Conservation (phyloP, 2,329 filamentous ascomycete genomes). For the Chaetomiaceae sp. region DNA sequence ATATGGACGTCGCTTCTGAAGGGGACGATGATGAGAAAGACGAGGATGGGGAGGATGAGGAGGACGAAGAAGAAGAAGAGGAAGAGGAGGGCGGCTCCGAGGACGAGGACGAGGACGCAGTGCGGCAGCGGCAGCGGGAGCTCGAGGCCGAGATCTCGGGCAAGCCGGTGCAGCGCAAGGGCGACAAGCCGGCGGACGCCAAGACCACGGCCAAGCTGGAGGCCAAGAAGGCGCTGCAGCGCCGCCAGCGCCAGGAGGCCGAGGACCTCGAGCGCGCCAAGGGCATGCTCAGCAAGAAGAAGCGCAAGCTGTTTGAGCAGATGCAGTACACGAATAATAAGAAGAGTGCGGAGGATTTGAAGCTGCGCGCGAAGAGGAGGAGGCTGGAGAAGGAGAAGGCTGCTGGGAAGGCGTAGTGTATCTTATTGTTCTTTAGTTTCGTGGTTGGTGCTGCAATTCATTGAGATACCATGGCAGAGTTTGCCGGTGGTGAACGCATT, state of each 20-base stretch:
- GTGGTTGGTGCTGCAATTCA: neutral
- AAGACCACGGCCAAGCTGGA: constrained; percentile 62
- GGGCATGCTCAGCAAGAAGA: constrained; percentile 98
- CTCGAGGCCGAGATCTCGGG: constrained; percentile 88
- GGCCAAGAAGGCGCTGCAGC: constrained; percentile 60
- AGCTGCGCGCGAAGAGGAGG: constrained; percentile 80
- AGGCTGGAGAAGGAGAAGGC: constrained; percentile 65
- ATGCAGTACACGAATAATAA: constrained; percentile 95
- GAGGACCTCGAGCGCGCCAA: constrained; percentile 90
- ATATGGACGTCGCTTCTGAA: constrained; percentile 35
- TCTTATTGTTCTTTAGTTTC: neutral
- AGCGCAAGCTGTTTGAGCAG: constrained; percentile 94
- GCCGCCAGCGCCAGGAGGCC: constrained; percentile 67
- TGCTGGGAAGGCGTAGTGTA: constrained; percentile 15
- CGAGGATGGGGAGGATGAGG: constrained; percentile 44
- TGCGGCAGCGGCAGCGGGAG: constrained; percentile 74
- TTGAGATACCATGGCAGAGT: neutral
- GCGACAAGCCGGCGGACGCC: constrained; percentile 41
- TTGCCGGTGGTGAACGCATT: neutral
- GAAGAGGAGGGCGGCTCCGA: constrained; percentile 43
- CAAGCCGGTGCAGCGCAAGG: constrained; percentile 45
- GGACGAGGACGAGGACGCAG: constrained; percentile 41
- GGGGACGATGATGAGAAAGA: constrained; percentile 27
- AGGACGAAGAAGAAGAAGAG: constrained; percentile 35
- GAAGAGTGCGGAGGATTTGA: constrained; percentile 84